Evolutionary conservation across 2,329 filamentous ascomycete genomes (phyloP), one percentile per base, ranked within the genome.

Genomic region (Neobulgaria alba): DNA sequence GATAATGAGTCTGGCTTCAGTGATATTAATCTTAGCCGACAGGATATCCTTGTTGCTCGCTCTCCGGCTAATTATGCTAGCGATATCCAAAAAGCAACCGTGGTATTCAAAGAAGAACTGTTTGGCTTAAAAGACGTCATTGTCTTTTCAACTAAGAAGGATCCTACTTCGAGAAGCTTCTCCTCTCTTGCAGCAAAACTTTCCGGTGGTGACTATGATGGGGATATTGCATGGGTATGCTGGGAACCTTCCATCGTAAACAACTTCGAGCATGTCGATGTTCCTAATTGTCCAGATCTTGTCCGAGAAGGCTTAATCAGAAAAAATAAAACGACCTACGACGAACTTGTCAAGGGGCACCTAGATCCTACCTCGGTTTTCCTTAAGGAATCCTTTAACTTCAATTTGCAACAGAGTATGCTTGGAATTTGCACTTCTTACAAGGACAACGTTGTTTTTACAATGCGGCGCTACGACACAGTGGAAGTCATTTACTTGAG

Each of bases 191-290:
- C 84, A 0, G 73, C 77, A 7, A 79, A 80, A 52, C 65, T 90
- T 0, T 85, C 83, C 1, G 85, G 85, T 0, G 85, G 85, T 0
- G 85, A 90, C 53, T 90, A 88, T 47, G 85, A 90, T 49, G 85
- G 85, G 0, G 85, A 92, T 47, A 71, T 66, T n/a, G 75, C 83
- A 3, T 89, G 83, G 82, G 63, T 86, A 0, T 86, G 81, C 53
- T 90, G 82, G 81, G 82, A 89, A 19, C 63, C 67, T 0, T 60
- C 63, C 0, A 69, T 92, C 3, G 81, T 85, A 0, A 51, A 65
- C 4, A 76, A 77, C n/a, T 90, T 90, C 50, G 49, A 54, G 3
- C 87, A 84, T 43, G 74, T 76, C 3, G 63, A 69, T 0, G 60
- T 69, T 4, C 74, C 72, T 0, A 21, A 55, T 1, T 40, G 58